Base-by-base conservation (phyloP, 2,329 filamentous ascomycete genomes). In the Myotisia sp. region DNA sequence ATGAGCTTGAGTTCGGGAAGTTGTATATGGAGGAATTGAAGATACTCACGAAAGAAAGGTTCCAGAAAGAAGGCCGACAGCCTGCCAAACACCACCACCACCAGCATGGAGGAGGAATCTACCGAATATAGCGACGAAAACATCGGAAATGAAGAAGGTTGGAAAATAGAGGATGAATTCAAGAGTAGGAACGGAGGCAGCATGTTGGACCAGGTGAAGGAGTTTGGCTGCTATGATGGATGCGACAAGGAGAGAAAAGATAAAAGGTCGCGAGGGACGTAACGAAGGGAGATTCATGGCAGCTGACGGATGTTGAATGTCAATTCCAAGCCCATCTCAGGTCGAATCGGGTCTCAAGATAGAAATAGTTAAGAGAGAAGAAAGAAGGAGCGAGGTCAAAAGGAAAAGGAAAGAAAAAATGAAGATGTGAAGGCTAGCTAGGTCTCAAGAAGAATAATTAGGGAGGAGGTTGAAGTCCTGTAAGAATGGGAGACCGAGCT, bases 81-180 rank as follows among this genome's bases (percentile, higher is more conserved):
- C 9, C 1, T 39, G 42, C 28, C 33, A 37, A 0, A 39, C 13
- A 20, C 36, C 20, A 12, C 33, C 14, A 3, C 35, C 42, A 1
- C 39, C 38, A 33, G 35, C 44, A 17, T 48, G 44, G n/a, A 54
- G 36, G 27, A 52, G 31, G 5, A 39, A 20, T 41, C 51, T 47
- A 10, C 37, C 39, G 3, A 37, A 29, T 10, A 44, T 27, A n/a
- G 38, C 44, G n/a, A 50, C 38, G 6, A 52, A 14, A 3, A 33
- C 34, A 39, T 54, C 51, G 8, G 46, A 38, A 3, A 52, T 37
- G 36, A 53, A 53, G 22, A 54, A 48, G 2, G 51, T 51, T 5
- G 47, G 46, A n/a, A 53, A 44, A 20, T 50, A 54, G 8, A 53
- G 32, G 7, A 46, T 38, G 21, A 54, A 45, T 19, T 34, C 37